Base-by-base conservation (phyloP, 176 grass and related monocot species). In the Oryza officinalis region DNA sequence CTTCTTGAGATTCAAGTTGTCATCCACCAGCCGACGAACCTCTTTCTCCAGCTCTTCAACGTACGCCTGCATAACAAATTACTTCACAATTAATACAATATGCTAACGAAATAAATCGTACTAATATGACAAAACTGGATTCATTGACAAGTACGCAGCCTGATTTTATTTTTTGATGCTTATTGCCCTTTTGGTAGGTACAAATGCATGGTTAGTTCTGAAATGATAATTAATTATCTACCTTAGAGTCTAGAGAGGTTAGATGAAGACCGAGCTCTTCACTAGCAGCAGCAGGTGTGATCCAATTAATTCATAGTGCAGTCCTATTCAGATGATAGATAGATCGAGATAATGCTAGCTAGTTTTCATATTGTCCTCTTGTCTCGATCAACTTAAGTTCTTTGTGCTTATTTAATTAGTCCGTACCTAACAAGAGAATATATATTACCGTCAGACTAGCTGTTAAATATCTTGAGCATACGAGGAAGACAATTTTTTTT, bases 41-140 rank as follows among this genome's bases (percentile, higher is more conserved):
- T 87, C 88, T 37, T 83, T 90, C 47, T 90, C 88, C 1, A 90
- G 61, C 32, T 90, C 86, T 40, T 90, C 89, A 4, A 90, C 89
- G 4, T 90, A 90, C 32, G 89, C 89, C 89, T 90, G 75, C 47
- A 38, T 38, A 85, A 25, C 13, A 65, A 43, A 2, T 10, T 49
- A 33, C 46, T 38, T 27, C 26, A 30, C 30, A 67, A 13, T 54
- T 1, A 4, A 14, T 77, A 67, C 8, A 61, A 61, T 22, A 12
- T 77, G 2, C 3, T 27, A 77, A 40, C 11, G 13, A 0, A 54
- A 54, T 5, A 6, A 57, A 8, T 22, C 32, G 32, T 50, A 1
- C 0, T 20, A 52, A 52, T 52, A 20, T 52, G 49, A 20, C 17
- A 52, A 22, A 54, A 54, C 17, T 54, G 50, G 18, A 54, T 20